These are phyloP conservation scores for Colletotrichum sp. DNA, from an alignment of 2,329 filamentous ascomycete genomes.

Conservation along the genomic window DNA sequence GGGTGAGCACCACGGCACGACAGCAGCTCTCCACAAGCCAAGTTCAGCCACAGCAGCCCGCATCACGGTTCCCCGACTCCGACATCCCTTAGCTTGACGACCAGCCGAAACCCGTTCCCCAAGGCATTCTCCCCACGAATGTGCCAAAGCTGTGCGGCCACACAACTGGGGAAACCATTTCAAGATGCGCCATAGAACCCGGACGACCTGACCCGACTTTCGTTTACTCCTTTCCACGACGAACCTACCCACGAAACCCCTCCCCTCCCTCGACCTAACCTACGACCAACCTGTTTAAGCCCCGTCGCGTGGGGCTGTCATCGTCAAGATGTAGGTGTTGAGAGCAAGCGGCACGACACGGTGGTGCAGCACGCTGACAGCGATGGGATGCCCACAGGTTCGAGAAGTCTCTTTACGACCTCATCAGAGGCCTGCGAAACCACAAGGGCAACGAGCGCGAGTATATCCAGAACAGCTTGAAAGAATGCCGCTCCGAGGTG, in stretches of 20 bases:
- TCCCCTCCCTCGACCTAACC: background rate
- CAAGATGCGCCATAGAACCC: conserved; percentile 13
- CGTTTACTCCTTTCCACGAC: background rate
- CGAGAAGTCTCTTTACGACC: conserved; percentile 98
- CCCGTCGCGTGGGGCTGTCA: conserved; percentile 11
- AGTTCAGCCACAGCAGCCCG: conserved; percentile 17
- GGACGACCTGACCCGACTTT: conserved; percentile 7
- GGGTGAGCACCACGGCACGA: background rate
- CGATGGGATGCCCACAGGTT: conserved; percentile 69
- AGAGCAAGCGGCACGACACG: background rate
- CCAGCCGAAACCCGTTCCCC: background rate
- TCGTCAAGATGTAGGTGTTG: conserved; percentile 14
- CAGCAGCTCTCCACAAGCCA: conserved; percentile 14
- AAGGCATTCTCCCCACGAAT: background rate
- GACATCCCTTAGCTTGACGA: conserved; percentile 11
- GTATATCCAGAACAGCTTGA: conserved; percentile 91
- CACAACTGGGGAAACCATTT: background rate
- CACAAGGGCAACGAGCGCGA: conserved; percentile 95
- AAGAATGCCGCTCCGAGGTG: conserved; percentile 95
- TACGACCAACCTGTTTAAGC: background rate
- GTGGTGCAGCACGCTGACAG: conserved; percentile 22
- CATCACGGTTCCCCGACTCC: conserved; percentile 7
- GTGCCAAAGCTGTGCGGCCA: background rate
- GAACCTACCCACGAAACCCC: background rate
- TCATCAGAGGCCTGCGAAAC: conserved; percentile 93